These are phyloP conservation scores for Cladosporium austrohemisphaericum DNA, from an alignment of 2,329 filamentous ascomycete species.

Conservation along the genomic window DNA sequence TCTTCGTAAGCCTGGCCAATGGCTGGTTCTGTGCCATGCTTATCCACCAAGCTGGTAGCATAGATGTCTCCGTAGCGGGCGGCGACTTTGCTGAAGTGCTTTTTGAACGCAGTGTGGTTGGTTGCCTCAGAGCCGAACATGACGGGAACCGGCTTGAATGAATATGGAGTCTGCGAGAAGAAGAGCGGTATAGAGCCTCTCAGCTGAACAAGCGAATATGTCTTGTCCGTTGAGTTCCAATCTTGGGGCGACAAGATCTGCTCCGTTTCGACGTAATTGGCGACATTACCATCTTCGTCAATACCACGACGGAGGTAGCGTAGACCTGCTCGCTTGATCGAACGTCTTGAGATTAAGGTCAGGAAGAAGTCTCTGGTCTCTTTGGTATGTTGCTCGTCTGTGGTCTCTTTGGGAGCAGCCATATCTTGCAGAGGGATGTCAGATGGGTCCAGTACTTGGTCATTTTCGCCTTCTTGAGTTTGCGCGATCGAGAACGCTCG, in stretches of 20 bases:
- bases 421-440: conserved; percentile 5
- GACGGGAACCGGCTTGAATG: conserved; percentile 80
- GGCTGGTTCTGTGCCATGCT: conserved; percentile 73
- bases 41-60: conserved; percentile 81
- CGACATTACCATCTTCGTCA: conserved; percentile 82
- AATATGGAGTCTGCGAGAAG: conserved; percentile 92
- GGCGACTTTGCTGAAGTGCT: conserved; percentile 70
- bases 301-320: conserved; percentile 87
- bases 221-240: conserved; percentile 60
- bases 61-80: conserved; percentile 73
- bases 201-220: conserved; percentile 81
- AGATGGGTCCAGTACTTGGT: conserved; percentile 25
- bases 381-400: conserved; percentile 17
- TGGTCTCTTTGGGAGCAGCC: neutral
- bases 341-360: conserved; percentile 89
- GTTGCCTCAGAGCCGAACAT: conserved; percentile 75
- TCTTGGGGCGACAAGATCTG: conserved; percentile 75
- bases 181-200: conserved; percentile 91
- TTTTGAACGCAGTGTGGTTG: conserved; percentile 73
- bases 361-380: conserved; percentile 60
- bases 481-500: conserved; percentile 59
- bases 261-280: conserved; percentile 92
- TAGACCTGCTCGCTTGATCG: conserved; percentile 78
- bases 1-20: conserved; percentile 76
- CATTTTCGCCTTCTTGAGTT: conserved; percentile 25